Evolutionary conservation across 108 stramenopile species (phyloP).

Genomic region (Stephanodiscus triporus): DNA sequence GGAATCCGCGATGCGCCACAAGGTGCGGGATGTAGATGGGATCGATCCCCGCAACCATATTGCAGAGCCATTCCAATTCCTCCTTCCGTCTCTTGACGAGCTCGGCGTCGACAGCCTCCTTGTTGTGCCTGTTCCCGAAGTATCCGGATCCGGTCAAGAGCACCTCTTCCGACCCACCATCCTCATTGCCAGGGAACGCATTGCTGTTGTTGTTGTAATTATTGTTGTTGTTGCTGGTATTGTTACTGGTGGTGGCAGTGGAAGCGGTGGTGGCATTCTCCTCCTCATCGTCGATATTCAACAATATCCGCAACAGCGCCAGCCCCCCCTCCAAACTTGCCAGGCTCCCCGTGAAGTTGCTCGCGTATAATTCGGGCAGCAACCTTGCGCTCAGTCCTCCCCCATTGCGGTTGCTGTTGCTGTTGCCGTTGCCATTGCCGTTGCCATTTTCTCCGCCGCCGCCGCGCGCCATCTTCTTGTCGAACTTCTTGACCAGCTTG

Average conservation of each 20-base stretch:
- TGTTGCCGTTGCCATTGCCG: not conserved
- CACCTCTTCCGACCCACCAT: constrained; percentile 19
- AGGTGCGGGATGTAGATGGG: constrained; percentile 44
- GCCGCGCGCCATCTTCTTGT: constrained; percentile 26
- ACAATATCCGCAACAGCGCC: constrained; percentile 34
- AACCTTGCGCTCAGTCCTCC: constrained; percentile 24
- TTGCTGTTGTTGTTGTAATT: constrained; percentile 25
- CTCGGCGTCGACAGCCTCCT: constrained; percentile 37
- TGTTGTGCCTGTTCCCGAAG: constrained; percentile 38
- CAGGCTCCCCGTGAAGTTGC: constrained; percentile 46
- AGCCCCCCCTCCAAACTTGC: constrained; percentile 44
- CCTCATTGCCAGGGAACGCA: constrained; percentile 20
- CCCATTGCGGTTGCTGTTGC: not conserved
- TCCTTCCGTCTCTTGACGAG: constrained; percentile 47
- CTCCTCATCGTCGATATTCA: constrained; percentile 45
- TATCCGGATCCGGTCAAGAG: constrained; percentile 30
- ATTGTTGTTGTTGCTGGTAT: not conserved
- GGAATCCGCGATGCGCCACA: constrained; percentile 54
- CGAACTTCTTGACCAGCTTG: constrained; percentile 53
- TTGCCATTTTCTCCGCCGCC: too few relatives aligned
- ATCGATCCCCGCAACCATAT: constrained; percentile 46
- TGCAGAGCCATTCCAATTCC: constrained; percentile 64
- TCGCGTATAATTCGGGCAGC: constrained; percentile 45
- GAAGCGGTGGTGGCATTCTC: constrained; percentile 11
- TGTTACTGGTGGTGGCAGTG: not conserved